Conservation (phyloP, 2,329 filamentous ascomycete genomes). For the Tolypocladium tropicale region DNA sequence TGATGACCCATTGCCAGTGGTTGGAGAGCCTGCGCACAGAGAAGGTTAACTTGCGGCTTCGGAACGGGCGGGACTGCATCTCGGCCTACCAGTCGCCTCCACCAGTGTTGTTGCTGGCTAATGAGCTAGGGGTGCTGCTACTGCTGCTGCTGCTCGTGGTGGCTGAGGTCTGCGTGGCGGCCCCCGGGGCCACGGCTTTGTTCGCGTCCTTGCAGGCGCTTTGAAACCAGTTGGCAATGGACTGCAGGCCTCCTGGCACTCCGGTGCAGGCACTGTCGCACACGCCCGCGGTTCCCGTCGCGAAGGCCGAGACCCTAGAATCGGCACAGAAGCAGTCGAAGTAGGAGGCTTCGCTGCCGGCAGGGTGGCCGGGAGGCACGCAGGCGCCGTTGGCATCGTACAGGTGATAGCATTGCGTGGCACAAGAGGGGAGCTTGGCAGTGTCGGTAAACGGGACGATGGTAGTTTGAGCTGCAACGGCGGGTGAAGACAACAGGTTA, state of each 20-base stretch:
- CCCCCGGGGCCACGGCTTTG: conserved; percentile 8
- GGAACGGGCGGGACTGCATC: neutral
- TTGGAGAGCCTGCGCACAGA: conserved; percentile 48
- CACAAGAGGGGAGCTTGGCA: conserved; percentile 49
- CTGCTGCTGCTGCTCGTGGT: conserved; percentile 1
- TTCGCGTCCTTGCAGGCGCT: conserved; percentile 46
- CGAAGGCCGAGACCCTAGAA: conserved; percentile 45
- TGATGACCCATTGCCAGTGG: conserved; percentile 74
- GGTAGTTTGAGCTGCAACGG: conserved; percentile 25
- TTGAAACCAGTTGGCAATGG: conserved; percentile 62
- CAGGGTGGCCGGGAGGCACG: conserved; percentile 44
- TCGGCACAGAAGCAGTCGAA: conserved; percentile 67
- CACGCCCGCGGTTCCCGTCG: conserved; percentile 43
- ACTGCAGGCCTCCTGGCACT: conserved; percentile 33
- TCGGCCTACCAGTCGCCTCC: conserved; percentile 36
- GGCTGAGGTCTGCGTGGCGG: conserved; percentile 6
- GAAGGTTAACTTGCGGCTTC: neutral
- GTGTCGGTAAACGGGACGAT: conserved; percentile 42
- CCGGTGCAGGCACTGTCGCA: conserved; percentile 51
- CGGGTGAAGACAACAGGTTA: neutral
- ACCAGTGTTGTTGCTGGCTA: conserved; percentile 9
- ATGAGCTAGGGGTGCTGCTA: neutral
- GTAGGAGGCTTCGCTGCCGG: conserved; percentile 42
- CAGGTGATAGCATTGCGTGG: conserved; percentile 46
- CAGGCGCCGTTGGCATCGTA: conserved; percentile 64